Conservation (phyloP, 805 yeast genomes). For the Hanseniaspora hatyaiensis region DNA sequence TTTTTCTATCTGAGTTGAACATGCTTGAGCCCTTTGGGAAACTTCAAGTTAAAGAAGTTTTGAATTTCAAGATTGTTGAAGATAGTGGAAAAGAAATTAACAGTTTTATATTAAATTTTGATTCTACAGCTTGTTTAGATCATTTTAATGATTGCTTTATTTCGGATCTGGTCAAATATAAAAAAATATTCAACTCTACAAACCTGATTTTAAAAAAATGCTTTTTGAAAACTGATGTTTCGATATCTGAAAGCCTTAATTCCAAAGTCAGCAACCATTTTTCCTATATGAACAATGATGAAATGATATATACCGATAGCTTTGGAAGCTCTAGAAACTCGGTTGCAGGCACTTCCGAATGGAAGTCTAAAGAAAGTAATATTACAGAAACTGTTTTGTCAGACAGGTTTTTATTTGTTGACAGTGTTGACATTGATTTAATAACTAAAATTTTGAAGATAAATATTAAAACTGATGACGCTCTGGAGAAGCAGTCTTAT, state of each 20-base stretch:
- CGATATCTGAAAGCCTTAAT: no score
- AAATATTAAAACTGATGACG: conserved; percentile 34
- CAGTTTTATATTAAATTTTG: not conserved
- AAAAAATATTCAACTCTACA: not conserved
- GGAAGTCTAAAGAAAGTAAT: no score
- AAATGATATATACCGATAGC: not conserved
- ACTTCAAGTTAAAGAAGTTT: not conserved
- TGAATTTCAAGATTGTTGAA: conserved; percentile 4
- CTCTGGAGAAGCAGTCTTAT: conserved; percentile 11
- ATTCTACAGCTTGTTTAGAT: not conserved
- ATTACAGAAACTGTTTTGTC: not conserved
- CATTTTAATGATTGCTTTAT: conserved; percentile 2
- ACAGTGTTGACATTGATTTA: not conserved
- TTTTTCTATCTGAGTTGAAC: not conserved
- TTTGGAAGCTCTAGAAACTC: no score
- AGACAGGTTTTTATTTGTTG: conserved; percentile 6
- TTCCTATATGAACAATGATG: not conserved
- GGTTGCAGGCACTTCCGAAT: no score
- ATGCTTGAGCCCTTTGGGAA: conserved; percentile 3
- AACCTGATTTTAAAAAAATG: conserved; percentile 11
- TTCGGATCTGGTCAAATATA: not conserved
- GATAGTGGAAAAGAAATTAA: conserved; percentile 3
- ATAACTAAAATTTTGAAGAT: conserved; percentile 25
- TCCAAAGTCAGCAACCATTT: not conserved
- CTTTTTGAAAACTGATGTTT: conserved; percentile 1